These are phyloP conservation scores for Microthlaspi erraticum DNA, from an alignment of 345 rosid species.

Conservation along the genomic window DNA sequence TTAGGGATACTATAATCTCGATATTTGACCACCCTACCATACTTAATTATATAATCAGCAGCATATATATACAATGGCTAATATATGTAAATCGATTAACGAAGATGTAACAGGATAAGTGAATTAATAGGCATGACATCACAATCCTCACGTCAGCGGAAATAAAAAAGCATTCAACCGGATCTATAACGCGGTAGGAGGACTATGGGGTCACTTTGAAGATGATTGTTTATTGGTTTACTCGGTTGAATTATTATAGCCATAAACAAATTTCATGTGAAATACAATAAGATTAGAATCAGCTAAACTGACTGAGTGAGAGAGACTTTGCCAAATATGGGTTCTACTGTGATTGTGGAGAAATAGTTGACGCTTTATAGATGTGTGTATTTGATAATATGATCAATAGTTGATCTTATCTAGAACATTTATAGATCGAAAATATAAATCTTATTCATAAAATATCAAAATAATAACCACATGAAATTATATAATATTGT, in stretches of 20 bases:
- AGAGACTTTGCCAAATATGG: constrained; percentile 18
- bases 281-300: not conserved
- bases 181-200: constrained; percentile 38
- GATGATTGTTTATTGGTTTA: constrained; percentile 29
- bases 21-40: constrained; percentile 7
- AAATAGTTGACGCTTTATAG: not conserved
- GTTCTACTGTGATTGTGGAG: not conserved
- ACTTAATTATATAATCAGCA: constrained; percentile 1
- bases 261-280: not conserved
- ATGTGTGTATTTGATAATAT: constrained; percentile 8
- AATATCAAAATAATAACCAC: not conserved
- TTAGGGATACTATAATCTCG: not conserved
- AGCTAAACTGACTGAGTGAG: constrained; percentile 15
- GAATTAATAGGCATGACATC: constrained; percentile 28
- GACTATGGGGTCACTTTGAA: constrained; percentile 9
- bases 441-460: too few relatives aligned
- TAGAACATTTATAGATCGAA: not conserved
- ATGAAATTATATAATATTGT: not conserved
- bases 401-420: not conserved
- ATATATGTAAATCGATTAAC: not conserved
- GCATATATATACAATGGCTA: not conserved
- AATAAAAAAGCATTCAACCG: constrained; percentile 7
- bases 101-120: not conserved
- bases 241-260: constrained; percentile 29
- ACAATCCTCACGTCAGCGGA: constrained; percentile 25